These are phyloP conservation scores for Bassia scoparia DNA, from an alignment of 148 eudicot genomes.

Conservation along the genomic window DNA sequence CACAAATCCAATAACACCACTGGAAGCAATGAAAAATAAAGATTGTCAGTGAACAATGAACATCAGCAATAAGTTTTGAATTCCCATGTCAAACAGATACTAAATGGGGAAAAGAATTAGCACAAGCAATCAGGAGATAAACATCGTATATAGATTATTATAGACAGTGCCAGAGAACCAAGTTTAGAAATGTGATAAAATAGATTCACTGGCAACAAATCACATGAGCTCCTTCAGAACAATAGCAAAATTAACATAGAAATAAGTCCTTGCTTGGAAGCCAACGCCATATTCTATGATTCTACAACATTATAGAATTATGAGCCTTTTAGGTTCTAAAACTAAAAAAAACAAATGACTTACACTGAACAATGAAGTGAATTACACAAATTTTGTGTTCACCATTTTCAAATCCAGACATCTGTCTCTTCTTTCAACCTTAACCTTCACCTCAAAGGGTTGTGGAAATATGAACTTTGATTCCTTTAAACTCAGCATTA, in stretches of 20 bases:
- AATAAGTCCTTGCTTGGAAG: not conserved
- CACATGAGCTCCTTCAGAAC: not conserved
- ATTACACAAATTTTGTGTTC: too few relatives aligned
- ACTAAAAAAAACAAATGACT: not conserved
- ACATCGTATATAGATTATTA: too few relatives aligned
- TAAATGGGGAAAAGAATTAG: not conserved
- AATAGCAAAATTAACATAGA: not conserved
- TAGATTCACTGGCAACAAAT: not conserved
- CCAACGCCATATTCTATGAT: not conserved
- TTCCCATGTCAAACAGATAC: not conserved
- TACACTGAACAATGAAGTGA: too few relatives aligned
- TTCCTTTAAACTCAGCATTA: too few relatives aligned
- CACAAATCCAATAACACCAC: conserved; percentile 93
- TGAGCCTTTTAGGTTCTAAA: not conserved
- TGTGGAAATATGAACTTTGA: too few relatives aligned
- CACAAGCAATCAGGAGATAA: not conserved
- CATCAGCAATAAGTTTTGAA: not conserved
- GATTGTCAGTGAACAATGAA: not conserved
- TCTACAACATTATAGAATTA: not conserved
- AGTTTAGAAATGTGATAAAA: not conserved
- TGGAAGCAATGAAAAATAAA: conserved; percentile 25
- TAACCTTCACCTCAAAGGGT: not conserved
- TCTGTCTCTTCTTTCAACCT: not conserved
- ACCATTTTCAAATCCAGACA: not conserved
- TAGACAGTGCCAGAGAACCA: too few relatives aligned